These are phyloP conservation scores for Pseudogymnoascus sp. DNA, from an alignment of 2,329 filamentous ascomycete genomes.

Conservation along the genomic window DNA sequence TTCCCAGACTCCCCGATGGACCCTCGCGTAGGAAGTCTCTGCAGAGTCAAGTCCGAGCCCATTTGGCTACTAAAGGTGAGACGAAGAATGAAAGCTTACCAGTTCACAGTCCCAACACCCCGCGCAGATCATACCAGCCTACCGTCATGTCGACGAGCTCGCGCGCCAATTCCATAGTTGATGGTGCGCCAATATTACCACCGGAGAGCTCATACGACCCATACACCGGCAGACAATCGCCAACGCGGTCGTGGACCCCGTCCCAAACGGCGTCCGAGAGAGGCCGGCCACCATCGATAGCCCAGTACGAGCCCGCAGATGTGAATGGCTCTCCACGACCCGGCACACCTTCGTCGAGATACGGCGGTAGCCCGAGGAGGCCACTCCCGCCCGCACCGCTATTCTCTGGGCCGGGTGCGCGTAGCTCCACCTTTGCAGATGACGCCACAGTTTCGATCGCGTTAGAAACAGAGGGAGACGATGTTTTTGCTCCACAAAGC, in stretches of 20 bases:
- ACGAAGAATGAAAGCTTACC: slow-evolving; percentile 19
- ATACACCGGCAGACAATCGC: slow-evolving; percentile 46
- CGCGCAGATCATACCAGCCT: slow-evolving; percentile 41
- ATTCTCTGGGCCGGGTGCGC: slow-evolving; percentile 55
- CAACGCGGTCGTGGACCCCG: slow-evolving; percentile 51
- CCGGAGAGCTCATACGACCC: slow-evolving; percentile 56
- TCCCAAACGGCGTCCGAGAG: slow-evolving; percentile 52
- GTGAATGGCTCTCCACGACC: slow-evolving; percentile 84
- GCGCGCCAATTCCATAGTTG: slow-evolving; percentile 42
- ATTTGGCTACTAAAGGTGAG: slow-evolving; percentile 24
- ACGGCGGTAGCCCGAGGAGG: slow-evolving; percentile 78
- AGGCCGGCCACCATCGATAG: slow-evolving; percentile 51
- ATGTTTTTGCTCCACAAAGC: slow-evolving; percentile 61
- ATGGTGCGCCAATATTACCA: slow-evolving; percentile 55
- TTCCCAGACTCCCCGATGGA: slow-evolving; percentile 47
- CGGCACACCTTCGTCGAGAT: slow-evolving; percentile 81
- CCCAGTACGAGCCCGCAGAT: slow-evolving; percentile 78
- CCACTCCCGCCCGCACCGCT: slow-evolving; percentile 84
- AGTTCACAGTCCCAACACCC: slow-evolving; percentile 23
- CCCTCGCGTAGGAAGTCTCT: slow-evolving; percentile 36
- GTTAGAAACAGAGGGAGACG: slow-evolving; percentile 48
- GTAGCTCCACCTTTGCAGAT: slow-evolving; percentile 48
- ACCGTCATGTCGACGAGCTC: slow-evolving; percentile 38
- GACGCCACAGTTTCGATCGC: slow-evolving; percentile 68
- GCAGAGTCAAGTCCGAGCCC: slow-evolving; percentile 16